These are phyloP conservation scores for Exophiala sideris DNA, from an alignment of 2,329 filamentous ascomycete genomes.

Conservation along the genomic window DNA sequence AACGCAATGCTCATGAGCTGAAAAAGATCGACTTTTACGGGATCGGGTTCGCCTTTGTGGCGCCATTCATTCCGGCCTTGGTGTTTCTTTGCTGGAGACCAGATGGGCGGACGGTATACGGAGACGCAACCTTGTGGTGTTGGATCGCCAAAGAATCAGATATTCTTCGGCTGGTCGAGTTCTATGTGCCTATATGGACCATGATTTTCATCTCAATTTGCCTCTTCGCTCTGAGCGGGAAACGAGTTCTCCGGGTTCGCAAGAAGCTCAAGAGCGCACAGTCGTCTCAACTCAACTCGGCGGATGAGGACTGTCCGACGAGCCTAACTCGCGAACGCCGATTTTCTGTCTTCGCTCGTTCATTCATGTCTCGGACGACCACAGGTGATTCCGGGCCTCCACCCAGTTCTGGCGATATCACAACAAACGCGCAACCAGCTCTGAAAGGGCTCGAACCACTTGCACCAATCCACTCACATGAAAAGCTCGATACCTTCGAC, in stretches of 20 bases:
- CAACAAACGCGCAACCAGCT: not conserved
- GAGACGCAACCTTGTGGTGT: constrained; percentile 20
- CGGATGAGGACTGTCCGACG: not conserved
- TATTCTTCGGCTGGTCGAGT: constrained; percentile 14
- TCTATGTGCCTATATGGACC: constrained; percentile 20
- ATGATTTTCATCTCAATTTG: constrained; percentile 14
- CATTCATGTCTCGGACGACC: constrained; percentile 1
- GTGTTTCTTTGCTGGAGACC: constrained; percentile 19
- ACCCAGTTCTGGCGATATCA: not conserved
- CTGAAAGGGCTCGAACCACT: constrained; percentile 13
- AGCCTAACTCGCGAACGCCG: constrained; percentile 6
- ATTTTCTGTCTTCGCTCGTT: constrained; percentile 7
- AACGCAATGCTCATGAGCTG: constrained; percentile 11
- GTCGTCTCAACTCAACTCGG: not conserved
- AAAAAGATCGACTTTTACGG: constrained; percentile 14
- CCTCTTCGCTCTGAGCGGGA: constrained; percentile 18
- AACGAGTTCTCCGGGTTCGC: constrained; percentile 17
- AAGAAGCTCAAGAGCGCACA: constrained; percentile 16
- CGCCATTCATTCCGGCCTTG: constrained; percentile 15
- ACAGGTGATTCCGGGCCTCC: not conserved
- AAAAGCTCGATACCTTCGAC: constrained; percentile 3
- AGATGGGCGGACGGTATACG: constrained; percentile 16
- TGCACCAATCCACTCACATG: constrained; percentile 11
- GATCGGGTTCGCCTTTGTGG: constrained; percentile 13
- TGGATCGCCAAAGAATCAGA: constrained; percentile 18